These are phyloP conservation scores for Thuja plicata DNA, from an alignment of 83 land plant species.

Conservation along the genomic window DNA sequence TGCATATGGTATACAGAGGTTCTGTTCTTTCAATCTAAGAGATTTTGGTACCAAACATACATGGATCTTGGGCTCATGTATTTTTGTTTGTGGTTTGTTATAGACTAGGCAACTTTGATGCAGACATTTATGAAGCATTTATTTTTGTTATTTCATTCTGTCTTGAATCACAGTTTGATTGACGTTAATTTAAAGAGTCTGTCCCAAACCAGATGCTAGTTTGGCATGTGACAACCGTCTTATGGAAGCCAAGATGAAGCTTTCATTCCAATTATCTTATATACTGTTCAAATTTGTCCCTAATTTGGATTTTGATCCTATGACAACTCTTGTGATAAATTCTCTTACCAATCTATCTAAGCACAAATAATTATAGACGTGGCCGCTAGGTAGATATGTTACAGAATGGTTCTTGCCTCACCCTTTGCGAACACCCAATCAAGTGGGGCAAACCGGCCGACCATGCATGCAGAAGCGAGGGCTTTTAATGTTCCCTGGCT, in stretches of 20 bases:
- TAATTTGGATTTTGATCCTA: background rate
- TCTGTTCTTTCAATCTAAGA: background rate
- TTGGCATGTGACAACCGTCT: too few relatives aligned
- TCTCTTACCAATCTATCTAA: background rate
- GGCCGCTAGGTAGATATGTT: background rate
- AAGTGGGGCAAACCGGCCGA: background rate
- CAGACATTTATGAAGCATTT: background rate
- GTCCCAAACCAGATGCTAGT: too few relatives aligned
- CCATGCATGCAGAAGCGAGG: background rate
- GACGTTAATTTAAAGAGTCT: background rate
- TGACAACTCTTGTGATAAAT: background rate
- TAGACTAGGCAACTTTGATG: background rate
- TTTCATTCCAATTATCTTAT: background rate
- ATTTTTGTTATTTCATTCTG: background rate
- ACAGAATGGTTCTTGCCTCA: background rate
- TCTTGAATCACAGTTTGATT: background rate
- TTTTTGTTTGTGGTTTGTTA: background rate
- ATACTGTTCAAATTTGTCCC: background rate
- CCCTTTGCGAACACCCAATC: background rate
- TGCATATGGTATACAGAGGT: background rate
- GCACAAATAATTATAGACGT: background rate
- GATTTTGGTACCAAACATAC: background rate
- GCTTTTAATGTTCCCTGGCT: background rate
- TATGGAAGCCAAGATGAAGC: too few relatives aligned
- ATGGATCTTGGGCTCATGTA: background rate